Base-by-base conservation (phyloP, 345 rosid genomes). In the Eucalyptus marginata region DNA sequence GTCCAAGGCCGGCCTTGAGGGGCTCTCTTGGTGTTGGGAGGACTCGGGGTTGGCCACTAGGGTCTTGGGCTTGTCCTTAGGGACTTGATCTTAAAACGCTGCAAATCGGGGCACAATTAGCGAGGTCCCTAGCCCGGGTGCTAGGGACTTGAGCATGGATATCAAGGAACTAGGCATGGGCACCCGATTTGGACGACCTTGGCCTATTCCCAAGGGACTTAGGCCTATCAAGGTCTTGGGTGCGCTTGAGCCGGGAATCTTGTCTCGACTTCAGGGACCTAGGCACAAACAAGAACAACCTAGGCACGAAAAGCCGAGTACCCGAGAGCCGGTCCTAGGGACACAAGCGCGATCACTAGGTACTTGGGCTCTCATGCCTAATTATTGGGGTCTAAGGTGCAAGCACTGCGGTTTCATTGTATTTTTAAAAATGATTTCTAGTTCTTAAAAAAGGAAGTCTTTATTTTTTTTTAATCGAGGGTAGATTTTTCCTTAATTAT, bases 301-400 rank as follows among this genome's bases (percentile, higher is more conserved):
- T 22, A 24, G 13, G 62, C 0, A 13, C 7, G 10, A 22, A 56
- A 25, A 56, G 62, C 29, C 0, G 29, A 56, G 62, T 56, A 24
- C 3, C 0, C 13, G 0, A 18, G 24, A 52, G 10, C 25, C 25
- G 2, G 10, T 52, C 58, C 58, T 52, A 52, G 58, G 6, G 29
- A 56, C 62, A 24, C 62, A 24, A 0, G 62, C 13, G 0, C 1
- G 12, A 56, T 10, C 0, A 3, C 6, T 6, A 1, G 22, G 27
- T 56, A 56, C 29, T 56, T 24, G 27, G 12, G 6, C 62, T 24
- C 29, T 56, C 29, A 25, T 10, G 6, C 29, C 29, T 56, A 56
- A 56, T 56, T 25, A 24, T 25, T 9, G 6, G 62, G 29, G 62
- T 56, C 29, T 0, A 56, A 56, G 29, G 62, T 25, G 13, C 29